phyloP scores from a whole-genome alignment of 2,329 filamentous ascomycete species.

The Calycina marina region DNA sequence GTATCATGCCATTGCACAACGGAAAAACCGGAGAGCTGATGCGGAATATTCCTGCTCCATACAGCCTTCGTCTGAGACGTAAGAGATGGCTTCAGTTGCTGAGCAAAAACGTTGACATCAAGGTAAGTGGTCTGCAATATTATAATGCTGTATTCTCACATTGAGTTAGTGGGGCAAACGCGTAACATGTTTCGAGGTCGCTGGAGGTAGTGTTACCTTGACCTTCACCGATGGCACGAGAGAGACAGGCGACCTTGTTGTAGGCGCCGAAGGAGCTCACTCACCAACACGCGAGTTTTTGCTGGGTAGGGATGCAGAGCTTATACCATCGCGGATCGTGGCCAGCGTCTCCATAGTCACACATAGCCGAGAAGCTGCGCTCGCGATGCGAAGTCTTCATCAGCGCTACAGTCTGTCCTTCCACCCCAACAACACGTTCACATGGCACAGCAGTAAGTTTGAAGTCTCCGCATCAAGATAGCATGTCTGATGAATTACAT shows the following conservation, averaged over 20 bases:
- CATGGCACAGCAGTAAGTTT: conserved; percentile 14
- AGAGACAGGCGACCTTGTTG: conserved; percentile 19
- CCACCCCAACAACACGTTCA: conserved; percentile 25
- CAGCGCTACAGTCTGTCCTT: conserved; percentile 32
- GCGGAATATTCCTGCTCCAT: conserved; percentile 17
- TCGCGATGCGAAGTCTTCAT: conserved; percentile 37
- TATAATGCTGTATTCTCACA: no score
- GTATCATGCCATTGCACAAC: conserved; percentile 17
- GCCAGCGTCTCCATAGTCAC: conserved; percentile 25
- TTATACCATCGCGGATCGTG: conserved; percentile 25
- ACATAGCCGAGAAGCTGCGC: conserved; percentile 32
- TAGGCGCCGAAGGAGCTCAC: conserved; percentile 24
- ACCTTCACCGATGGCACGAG: conserved; percentile 22
- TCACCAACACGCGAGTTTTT: conserved; percentile 20
- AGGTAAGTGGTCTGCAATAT: conserved; percentile 11
- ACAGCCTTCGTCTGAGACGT: conserved; percentile 17
- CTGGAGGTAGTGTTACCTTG: conserved; percentile 13
- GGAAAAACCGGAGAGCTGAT: conserved; percentile 17
- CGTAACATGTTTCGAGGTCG: conserved; percentile 9
- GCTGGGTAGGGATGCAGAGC: conserved; percentile 19
- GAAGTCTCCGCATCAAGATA: no score
- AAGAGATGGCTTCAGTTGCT: conserved; percentile 20
- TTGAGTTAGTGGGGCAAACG: conserved; percentile 19
- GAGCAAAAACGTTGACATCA: conserved; percentile 18
- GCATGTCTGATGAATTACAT: no score